A percentile compares a stretch with the other conserved stretches of the same genome.
Evolutionary conservation across 2,329 filamentous ascomycete species (phyloP).

Genomic region (Ascochyta fabae): DNA sequence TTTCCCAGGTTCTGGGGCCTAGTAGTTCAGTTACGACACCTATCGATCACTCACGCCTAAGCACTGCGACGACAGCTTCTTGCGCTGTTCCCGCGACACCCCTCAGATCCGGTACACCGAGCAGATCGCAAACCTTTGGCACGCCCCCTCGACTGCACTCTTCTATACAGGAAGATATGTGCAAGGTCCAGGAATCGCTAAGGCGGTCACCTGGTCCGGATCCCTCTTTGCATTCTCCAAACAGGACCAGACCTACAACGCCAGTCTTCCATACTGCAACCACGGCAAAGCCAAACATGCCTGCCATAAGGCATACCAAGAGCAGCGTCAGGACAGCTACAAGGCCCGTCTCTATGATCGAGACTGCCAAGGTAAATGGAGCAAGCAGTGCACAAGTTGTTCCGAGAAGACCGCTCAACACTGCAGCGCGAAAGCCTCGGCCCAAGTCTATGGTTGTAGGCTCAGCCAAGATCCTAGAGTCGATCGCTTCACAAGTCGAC

Average conservation of each 20-base stretch:
- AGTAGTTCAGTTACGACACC: background rate
- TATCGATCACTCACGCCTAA: background rate
- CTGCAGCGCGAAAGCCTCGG: conserved; percentile 9
- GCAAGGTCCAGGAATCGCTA: conserved; percentile 7
- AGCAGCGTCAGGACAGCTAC: background rate
- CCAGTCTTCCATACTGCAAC: background rate
- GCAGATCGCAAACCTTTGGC: conserved; percentile 6
- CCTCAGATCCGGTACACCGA: background rate
- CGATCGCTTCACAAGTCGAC: conserved; percentile 4
- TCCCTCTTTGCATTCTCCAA: background rate
- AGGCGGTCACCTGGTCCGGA: conserved; percentile 17
- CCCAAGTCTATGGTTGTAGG: conserved; percentile 17
- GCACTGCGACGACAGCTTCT: background rate
- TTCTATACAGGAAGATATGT: conserved; percentile 22
- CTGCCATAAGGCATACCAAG: background rate
- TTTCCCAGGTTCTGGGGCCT: background rate
- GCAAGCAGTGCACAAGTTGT: background rate
- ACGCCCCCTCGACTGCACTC: conserved; percentile 7
- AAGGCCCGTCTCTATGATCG: conserved; percentile 3
- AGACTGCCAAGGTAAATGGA: background rate
- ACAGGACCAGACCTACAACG: conserved; percentile 1
- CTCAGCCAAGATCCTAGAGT: conserved; percentile 5
- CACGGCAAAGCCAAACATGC: background rate
- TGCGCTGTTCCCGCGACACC: background rate
- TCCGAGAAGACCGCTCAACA: background rate